Evolutionary conservation across 345 rosid species (phyloP).

Genomic region (Heritiera fomes): DNA sequence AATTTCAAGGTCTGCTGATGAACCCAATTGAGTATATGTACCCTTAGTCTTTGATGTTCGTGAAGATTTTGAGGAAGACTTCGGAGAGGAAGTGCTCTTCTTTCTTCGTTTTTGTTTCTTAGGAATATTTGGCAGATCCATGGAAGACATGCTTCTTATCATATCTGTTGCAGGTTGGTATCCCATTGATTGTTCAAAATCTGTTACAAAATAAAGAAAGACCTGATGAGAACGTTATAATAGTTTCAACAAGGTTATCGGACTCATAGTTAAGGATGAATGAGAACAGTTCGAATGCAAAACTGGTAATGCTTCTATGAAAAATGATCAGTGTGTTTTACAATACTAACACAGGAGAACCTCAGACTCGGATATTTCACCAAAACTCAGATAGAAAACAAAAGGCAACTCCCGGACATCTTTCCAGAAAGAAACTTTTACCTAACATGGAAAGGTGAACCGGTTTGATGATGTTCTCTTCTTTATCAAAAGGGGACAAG

Average conservation of each 20-base stretch:
- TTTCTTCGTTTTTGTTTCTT: conserved; percentile 57
- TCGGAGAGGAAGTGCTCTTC: conserved; percentile 44
- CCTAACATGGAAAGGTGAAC: neutral
- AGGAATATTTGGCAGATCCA: conserved; percentile 40
- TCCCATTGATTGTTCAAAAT: conserved; percentile 40
- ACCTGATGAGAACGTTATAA: neutral
- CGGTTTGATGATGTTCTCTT: neutral
- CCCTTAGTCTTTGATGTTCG: conserved; percentile 34
- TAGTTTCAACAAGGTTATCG: neutral
- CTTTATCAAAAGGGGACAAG: neutral
- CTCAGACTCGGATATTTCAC: neutral
- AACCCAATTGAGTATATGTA: conserved; percentile 29
- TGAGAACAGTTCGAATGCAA: too few relatives aligned
- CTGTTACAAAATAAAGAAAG: conserved; percentile 30
- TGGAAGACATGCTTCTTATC: conserved; percentile 31
- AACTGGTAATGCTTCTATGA: neutral
- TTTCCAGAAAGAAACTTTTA: neutral
- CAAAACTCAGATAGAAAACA: neutral
- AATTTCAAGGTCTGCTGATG: conserved; percentile 21
- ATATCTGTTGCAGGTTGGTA: conserved; percentile 33
- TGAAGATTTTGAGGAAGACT: conserved; percentile 41
- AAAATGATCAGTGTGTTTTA: too few relatives aligned
- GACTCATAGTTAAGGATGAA: neutral
- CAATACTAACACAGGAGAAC: neutral
- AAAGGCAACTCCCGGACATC: neutral